Evolutionary conservation across 2,329 filamentous ascomycete genomes (phyloP).

Genomic region (Aspergillus jensenii): DNA sequence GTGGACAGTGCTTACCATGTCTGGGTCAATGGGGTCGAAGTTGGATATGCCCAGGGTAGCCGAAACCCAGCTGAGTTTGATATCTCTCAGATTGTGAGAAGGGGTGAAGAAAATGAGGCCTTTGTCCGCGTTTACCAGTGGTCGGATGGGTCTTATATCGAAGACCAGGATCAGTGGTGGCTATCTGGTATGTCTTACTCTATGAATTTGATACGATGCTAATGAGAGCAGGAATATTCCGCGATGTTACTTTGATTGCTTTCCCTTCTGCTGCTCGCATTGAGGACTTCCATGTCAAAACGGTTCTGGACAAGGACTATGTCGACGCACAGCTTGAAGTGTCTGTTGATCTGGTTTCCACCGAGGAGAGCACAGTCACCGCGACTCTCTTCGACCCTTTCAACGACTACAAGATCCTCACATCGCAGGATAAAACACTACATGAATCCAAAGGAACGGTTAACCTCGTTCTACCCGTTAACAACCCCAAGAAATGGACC

Average conservation of each 20-base stretch:
- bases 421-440: background rate
- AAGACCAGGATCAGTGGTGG: conserved; percentile 70
- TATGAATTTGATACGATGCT: background rate
- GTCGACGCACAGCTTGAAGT: conserved; percentile 52
- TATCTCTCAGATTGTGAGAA: conserved; percentile 53
- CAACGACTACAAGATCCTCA: conserved; percentile 14
- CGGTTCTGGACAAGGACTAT: conserved; percentile 55
- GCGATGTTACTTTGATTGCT: conserved; percentile 63
- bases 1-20: conserved; percentile 71
- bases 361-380: conserved; percentile 8
- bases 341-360: conserved; percentile 45
- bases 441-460: conserved; percentile 21
- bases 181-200: conserved; percentile 45
- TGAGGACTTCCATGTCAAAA: conserved; percentile 60
- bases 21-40: conserved; percentile 63
- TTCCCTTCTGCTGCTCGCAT: conserved; percentile 54
- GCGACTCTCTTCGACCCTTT: conserved; percentile 2
- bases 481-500: conserved; percentile 63
- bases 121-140: conserved; percentile 69
- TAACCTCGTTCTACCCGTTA: conserved; percentile 42
- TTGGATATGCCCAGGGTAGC: conserved; percentile 69
- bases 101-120: conserved; percentile 50
- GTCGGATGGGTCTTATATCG: conserved; percentile 68
- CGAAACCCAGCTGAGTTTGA: conserved; percentile 71
- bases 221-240: conserved; percentile 66